A percentile compares a stretch with the other conserved stretches of the same genome.
These are phyloP conservation scores for Medicago arabica DNA, from an alignment of 306 rosid genomes.

Conservation along the genomic window DNA sequence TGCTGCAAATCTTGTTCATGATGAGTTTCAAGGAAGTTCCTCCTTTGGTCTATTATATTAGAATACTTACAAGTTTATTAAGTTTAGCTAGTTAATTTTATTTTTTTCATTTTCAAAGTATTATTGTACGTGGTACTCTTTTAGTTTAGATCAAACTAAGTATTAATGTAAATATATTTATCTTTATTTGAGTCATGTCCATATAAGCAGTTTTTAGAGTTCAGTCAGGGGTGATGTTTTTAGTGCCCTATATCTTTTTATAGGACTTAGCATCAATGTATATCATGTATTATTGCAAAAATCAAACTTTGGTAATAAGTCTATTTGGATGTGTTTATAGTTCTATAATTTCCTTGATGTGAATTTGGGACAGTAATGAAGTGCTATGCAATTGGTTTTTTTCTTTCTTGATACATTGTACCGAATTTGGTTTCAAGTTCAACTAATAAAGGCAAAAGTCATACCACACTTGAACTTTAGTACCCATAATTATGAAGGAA, in stretches of 20 bases:
- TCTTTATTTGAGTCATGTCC: constrained; percentile 32
- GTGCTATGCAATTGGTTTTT: not conserved
- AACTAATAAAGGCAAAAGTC: constrained; percentile 6
- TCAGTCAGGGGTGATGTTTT: constrained; percentile 48
- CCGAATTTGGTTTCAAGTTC: constrained; percentile 23
- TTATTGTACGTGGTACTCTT: constrained; percentile 30
- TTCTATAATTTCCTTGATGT: constrained; percentile 19
- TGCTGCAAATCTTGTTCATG: constrained; percentile 62
- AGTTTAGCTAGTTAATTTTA: constrained; percentile 6
- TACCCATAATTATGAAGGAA: not conserved
- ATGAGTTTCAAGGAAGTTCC: constrained; percentile 44
- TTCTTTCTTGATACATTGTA: not conserved
- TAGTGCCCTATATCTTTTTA: constrained; percentile 49
- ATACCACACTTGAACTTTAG: not conserved
- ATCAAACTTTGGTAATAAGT: constrained; percentile 30
- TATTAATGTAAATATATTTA: constrained; percentile 49
- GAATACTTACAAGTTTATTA: constrained; percentile 28
- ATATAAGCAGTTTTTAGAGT: constrained; percentile 39
- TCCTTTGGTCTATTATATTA: constrained; percentile 40
- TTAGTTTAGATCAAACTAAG: constrained; percentile 41
- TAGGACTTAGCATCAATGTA: constrained; percentile 29
- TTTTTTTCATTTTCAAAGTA: constrained; percentile 23
- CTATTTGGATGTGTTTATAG: constrained; percentile 21
- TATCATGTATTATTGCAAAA: constrained; percentile 24
- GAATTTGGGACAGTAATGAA: constrained; percentile 31